These are phyloP conservation scores for Beauveria asiatica DNA, from an alignment of 2,329 filamentous ascomycete species.

Conservation along the genomic window DNA sequence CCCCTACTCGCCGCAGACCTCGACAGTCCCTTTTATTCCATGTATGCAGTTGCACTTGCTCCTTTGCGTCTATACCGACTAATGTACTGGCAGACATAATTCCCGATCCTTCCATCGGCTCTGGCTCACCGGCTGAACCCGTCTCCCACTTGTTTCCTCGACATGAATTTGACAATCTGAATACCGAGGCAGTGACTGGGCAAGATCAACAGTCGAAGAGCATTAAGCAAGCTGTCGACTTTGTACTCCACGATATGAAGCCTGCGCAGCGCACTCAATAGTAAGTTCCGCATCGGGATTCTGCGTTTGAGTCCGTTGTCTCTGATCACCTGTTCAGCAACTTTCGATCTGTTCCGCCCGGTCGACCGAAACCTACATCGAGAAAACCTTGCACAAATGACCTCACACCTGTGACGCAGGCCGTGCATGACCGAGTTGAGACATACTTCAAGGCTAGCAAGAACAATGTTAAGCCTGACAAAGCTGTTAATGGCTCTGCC, in stretches of 20 bases:
- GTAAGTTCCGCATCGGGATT: conserved; percentile 32
- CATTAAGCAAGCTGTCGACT: conserved; percentile 62
- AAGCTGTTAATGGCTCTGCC: conserved; percentile 7
- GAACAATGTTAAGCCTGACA: conserved; percentile 15
- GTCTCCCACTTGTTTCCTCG: conserved; percentile 43
- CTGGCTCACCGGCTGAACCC: conserved; percentile 42
- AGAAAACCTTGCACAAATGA: conserved; percentile 28
- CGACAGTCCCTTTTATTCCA: conserved; percentile 68
- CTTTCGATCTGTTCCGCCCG: conserved; percentile 31
- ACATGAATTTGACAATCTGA: conserved; percentile 57
- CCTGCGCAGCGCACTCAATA: conserved; percentile 62
- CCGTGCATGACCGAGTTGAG: conserved; percentile 32
- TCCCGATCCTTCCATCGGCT: conserved; percentile 53
- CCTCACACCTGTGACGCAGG: conserved; percentile 40
- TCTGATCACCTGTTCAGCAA: conserved; percentile 36
- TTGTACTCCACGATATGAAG: conserved; percentile 66
- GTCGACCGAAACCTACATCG: conserved; percentile 15
- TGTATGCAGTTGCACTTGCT: conserved; percentile 38
- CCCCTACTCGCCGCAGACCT: conserved; percentile 75
- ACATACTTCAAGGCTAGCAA: conserved; percentile 32
- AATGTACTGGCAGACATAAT: conserved; percentile 47
- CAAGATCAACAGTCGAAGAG: conserved; percentile 52
- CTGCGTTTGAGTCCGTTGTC: not conserved
- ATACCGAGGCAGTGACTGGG: conserved; percentile 53
- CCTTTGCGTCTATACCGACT: not conserved